Base-by-base conservation (phyloP, 192 early-diverging fungal species). In the Mortierella claussenii region DNA sequence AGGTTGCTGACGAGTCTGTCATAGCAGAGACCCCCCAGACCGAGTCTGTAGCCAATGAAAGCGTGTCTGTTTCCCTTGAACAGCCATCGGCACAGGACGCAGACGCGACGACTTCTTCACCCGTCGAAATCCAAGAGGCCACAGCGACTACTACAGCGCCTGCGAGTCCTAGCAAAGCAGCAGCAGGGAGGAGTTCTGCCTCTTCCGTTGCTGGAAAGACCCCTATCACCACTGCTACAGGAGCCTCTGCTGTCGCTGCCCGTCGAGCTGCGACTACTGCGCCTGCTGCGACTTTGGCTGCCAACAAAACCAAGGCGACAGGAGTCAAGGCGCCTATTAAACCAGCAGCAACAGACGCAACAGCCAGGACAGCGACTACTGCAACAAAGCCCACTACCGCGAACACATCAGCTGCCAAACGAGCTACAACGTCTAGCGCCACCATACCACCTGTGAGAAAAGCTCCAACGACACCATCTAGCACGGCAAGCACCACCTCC, bases 301-400 rank as follows among this genome's bases (percentile, higher is more conserved):
- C 68, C 36, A 61, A n/a, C 32, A 69, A 69, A 33, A 23, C 68
- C 60, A 71, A 63, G 54, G 34, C 45, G 20, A 20, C 49, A 15
- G 44, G 53, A 8, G 9, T 27, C 32, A 67, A 42, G 62, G 28
- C 63, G 5, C 53, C 63, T 9, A 31, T 36, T 21, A 65, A 55
- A 27, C 30, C 63, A 11, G 34, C 53, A 17, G 12, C 45, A 0
- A 34, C 48, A 30, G 4, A 43, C n/a, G 33, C 45, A 20, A 33
- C 42, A 2, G 43, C 46, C 21, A 50, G 36, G 5, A 24, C 64
- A 9, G 27, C 54, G 10, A 6, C 65, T 15, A 7, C 47, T 33
- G 32, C 46, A 12, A 55, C 54, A 26, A 32, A 34, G 28, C 18
- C 34, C 7, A 23, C 55, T 32, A 15, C 48, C 12, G 37, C 46